Percentiles rank a stretch among this genome's conserved stretches.
Conservation (phyloP, 2,329 filamentous ascomycete species). For the Gremmenia infestans region DNA sequence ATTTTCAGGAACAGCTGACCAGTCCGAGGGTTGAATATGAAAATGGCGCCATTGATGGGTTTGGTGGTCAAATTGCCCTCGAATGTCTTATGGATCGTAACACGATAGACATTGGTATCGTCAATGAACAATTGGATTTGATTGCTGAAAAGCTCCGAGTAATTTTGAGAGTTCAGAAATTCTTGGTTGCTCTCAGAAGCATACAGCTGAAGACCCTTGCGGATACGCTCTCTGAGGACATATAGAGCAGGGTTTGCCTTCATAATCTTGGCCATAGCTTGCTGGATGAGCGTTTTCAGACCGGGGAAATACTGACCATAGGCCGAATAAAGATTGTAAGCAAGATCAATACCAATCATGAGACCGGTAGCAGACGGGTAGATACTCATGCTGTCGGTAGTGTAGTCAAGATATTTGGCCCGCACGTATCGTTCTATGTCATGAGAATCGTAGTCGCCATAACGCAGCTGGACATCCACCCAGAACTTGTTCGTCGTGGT, state of each 20-base stretch:
- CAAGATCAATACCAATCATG: constrained; percentile 96
- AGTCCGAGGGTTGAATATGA: constrained; percentile 99
- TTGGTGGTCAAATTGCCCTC: constrained; percentile 99
- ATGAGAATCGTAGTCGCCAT: constrained; percentile 98
- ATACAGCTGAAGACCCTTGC: constrained; percentile 96
- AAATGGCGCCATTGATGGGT: constrained; percentile 98
- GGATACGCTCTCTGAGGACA: constrained; percentile 92
- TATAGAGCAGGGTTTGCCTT: constrained; percentile 97
- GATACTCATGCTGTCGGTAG: constrained; percentile 96
- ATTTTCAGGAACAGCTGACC: constrained; percentile 98
- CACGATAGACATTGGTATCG: constrained; percentile 98
- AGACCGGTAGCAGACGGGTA: constrained; percentile 95
- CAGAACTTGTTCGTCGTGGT: constrained; percentile 99
- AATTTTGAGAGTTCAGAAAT: constrained; percentile 98
- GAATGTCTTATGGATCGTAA: constrained; percentile 99
- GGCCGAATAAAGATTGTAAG: constrained; percentile 96
- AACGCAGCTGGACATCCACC: constrained; percentile 93
- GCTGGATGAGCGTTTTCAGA: constrained; percentile 89
- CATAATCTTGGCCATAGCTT: constrained; percentile 99
- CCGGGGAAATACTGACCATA: constrained; percentile 99
- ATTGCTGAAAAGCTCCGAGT: constrained; percentile 98
- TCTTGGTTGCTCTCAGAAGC: constrained; percentile 98
- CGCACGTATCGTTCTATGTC: constrained; percentile 97
- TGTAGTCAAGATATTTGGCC: constrained; percentile 98
- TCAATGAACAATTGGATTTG: constrained; percentile 99